phyloP scores from a whole-genome alignment of 192 early-diverging fungal species.

The Martensiomyces pterosporus region DNA sequence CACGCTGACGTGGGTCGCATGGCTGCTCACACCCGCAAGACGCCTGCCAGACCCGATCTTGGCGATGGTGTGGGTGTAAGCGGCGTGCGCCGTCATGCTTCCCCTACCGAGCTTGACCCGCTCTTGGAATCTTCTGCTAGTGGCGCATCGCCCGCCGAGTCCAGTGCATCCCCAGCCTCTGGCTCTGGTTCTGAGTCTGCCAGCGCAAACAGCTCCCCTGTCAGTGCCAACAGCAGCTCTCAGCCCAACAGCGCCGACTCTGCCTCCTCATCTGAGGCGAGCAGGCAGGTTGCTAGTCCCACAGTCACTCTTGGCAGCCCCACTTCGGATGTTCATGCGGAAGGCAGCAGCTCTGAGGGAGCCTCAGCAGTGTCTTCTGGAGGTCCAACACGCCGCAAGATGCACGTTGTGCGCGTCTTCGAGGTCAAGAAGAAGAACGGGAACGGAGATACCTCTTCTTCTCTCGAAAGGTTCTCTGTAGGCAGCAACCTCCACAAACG shows the following conservation, averaged over 20 bases:
- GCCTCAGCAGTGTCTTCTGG: not conserved
- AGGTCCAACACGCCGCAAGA: slow-evolving; percentile 35
- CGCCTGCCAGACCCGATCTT: slow-evolving; percentile 13
- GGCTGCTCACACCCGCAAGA: slow-evolving; percentile 21
- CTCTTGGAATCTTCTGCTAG: slow-evolving; percentile 1
- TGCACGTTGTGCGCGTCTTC: slow-evolving; percentile 45
- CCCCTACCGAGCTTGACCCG: slow-evolving; percentile 18
- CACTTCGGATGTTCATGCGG: slow-evolving; percentile 7
- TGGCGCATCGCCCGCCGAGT: too few species aligned
- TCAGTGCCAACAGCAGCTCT: too few species aligned
- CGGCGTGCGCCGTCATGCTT: slow-evolving; percentile 28
- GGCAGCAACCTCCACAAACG: slow-evolving; percentile 26
- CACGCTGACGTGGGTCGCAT: slow-evolving; percentile 32
- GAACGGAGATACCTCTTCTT: slow-evolving; percentile 3
- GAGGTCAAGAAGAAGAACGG: slow-evolving; percentile 50
- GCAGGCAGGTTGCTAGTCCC: slow-evolving; percentile 13
- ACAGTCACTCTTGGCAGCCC: slow-evolving; percentile 23
- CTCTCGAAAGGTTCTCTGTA: not conserved
- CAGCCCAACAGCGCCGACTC: too few species aligned
- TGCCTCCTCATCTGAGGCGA: too few species aligned
- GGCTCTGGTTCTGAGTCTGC: slow-evolving; percentile 1
- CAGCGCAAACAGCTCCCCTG: too few species aligned
- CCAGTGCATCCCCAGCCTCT: too few species aligned
- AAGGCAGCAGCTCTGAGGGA: slow-evolving; percentile 2
- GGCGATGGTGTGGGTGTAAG: too few species aligned